These are phyloP conservation scores for Pyricularia grisea DNA, from an alignment of 2,329 filamentous ascomycete genomes.

Conservation along the genomic window DNA sequence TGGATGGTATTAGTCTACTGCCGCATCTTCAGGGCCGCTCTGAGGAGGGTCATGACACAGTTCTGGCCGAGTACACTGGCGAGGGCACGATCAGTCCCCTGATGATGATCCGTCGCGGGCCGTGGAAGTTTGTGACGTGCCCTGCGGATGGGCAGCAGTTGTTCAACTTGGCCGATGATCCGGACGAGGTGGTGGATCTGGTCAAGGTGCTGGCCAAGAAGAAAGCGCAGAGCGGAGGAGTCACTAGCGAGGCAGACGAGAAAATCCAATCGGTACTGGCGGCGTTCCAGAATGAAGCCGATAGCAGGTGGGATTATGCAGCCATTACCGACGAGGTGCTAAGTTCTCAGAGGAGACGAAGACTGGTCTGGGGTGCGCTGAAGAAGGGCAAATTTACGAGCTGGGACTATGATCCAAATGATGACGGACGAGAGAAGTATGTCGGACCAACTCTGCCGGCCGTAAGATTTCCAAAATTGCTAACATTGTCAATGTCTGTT, in stretches of 20 bases:
- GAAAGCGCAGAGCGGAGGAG: conserved; percentile 7
- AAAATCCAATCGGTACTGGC: conserved; percentile 15
- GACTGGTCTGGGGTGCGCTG: conserved; percentile 71
- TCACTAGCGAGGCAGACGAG: neutral
- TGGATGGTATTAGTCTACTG: conserved; percentile 75
- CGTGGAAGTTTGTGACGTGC: conserved; percentile 87
- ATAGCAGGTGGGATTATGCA: conserved; percentile 71
- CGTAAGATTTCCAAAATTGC: neutral
- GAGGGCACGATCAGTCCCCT: conserved; percentile 83
- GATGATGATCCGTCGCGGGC: conserved; percentile 86
- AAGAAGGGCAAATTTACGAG: conserved; percentile 65
- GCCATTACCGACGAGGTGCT: conserved; percentile 67
- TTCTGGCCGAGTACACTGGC: conserved; percentile 92
- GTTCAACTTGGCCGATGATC: conserved; percentile 69
- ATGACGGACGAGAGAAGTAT: conserved; percentile 59
- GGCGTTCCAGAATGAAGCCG: conserved; percentile 65
- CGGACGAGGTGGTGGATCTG: conserved; percentile 68
- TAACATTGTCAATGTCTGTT: neutral
- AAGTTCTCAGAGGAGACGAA: conserved; percentile 66
- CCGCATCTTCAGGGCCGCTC: conserved; percentile 60
- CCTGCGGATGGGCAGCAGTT: conserved; percentile 77
- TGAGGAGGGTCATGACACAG: conserved; percentile 60
- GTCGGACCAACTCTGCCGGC: conserved; percentile 14
- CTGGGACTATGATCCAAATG: conserved; percentile 77
- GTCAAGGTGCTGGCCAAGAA: conserved; percentile 35